Base-by-base conservation (phyloP, 495 filamentous ascomycete species). In the Beverwykella pulmonaria region DNA sequence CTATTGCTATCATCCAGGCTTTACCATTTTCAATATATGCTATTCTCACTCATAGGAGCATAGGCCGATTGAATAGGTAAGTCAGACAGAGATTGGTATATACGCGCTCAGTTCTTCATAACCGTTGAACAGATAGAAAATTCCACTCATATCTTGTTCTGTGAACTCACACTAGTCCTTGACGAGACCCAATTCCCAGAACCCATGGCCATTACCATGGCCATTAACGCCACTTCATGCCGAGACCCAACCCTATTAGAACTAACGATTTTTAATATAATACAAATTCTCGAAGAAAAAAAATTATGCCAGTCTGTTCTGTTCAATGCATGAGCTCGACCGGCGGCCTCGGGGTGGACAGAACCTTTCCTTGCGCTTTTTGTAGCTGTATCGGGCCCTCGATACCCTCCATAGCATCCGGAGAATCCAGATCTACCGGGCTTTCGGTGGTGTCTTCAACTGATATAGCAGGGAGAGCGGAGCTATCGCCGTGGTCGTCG, bases 371-470 rank as follows among this genome's bases (percentile, higher is more conserved):
- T 30, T 69, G 70, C 2, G 65, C 69, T 53, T 63, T 71, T 20
- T 64, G 41, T 50, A 61, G 54, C 41, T 65, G 46, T 32, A 73
- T 66, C 86, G 84, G 75, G 75, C 84, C 50, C 76, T 59, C 65
- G 76, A 77, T 68, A 71, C 78, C 57, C 79, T 82, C 58, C 71
- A 75, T 71, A 23, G 7, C 44, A 41, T 69, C 69, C 36, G 65
- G 10, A 32, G 74, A 71, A 19, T 62, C 82, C 77, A 74, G 60
- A 36, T 81, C 80, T 14, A 74, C 78, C 3, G 80, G 82, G 34
- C 77, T 82, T 53, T 88, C 83, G 26, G 85, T 95, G 71, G 89
- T 90, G 78, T 98, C 95, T 72, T 95, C 91, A 6, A 98, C 92
- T 67, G 90, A 87, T 26, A 98, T 96, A 12, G 90, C 91, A 0